Base-by-base conservation (phyloP, 768 basidiomycete species). In the Trametopsis cervina region DNA sequence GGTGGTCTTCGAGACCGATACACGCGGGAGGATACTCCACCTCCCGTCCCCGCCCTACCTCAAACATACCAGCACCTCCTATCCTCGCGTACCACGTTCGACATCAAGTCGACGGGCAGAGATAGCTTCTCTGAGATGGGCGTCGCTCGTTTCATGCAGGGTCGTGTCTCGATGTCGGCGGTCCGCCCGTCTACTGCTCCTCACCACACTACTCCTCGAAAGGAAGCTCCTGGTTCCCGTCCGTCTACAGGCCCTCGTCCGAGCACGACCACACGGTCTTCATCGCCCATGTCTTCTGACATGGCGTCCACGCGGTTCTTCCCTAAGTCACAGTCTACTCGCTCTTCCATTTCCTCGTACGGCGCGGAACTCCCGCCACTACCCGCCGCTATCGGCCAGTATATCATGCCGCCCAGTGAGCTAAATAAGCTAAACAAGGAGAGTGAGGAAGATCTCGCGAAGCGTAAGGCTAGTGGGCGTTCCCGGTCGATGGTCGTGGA, bases 11-110 rank as follows among this genome's bases (percentile, higher is more conserved):
- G 80, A 47, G 84, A 85, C 15, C 78, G 72, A 55, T 78, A 73
- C 52, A 41, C 49, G 47, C 23, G 45, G 49, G 11, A 55, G 22
- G 54, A 58, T 10, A 48, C 52, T 0, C 69, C 73, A 10, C 81
- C 80, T 0, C 83, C 83, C 15, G 78, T 84, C 0, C 83, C 83
- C 33, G 70, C 75, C 6, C 66, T 85, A 2, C 81, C 82, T 2
- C 71, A 73, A 51, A 68, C 74, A 40, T 54, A 68, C 12, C 43
- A 63, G 17, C 48, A 54, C 20, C 37, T 48, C 6, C 25, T 49
- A 24, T 40, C 53, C 7, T 37, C 56, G 9, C 52, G 55, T 25
- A 47, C 53, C 10, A 63, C 57, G 2, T 47, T 63, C 40, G 65
- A 67, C 13, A 58, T 62, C 26, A 47, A 49, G 11, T 43, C 59